Conservation (phyloP, 2,329 filamentous ascomycete species). For the Trichoderma harzianum region DNA sequence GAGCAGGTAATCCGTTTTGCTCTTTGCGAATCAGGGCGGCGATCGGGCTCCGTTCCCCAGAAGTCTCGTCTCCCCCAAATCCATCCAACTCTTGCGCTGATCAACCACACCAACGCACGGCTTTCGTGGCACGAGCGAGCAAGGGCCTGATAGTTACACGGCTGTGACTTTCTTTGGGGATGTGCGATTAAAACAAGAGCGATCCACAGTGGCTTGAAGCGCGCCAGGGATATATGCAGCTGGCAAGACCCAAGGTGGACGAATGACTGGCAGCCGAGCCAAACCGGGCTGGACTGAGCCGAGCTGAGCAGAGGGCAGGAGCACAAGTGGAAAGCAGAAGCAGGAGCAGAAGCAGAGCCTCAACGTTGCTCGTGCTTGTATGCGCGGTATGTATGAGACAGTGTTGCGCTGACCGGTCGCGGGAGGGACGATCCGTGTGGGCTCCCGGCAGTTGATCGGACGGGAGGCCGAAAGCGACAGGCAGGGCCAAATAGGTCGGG, state of each 20-base stretch:
- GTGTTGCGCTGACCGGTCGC: not conserved
- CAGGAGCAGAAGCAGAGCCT: not conserved
- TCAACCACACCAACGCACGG: conserved; percentile 33
- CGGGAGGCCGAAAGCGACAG: conserved; percentile 22
- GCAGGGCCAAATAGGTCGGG: conserved; percentile 26
- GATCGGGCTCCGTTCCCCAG: conserved; percentile 32
- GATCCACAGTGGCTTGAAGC: conserved; percentile 19
- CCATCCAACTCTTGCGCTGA: conserved; percentile 29
- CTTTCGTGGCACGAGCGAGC: conserved; percentile 31
- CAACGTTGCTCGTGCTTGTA: not conserved
- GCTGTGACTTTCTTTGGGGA: conserved; percentile 31
- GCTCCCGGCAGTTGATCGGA: conserved; percentile 27
- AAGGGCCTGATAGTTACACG: conserved; percentile 27
- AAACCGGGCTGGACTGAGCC: not conserved
- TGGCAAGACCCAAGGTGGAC: not conserved
- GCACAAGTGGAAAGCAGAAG: not conserved
- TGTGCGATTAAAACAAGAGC: conserved; percentile 20
- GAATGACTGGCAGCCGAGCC: not conserved
- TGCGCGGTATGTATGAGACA: not conserved
- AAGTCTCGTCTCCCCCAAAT: conserved; percentile 26
- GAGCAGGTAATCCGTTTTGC: conserved; percentile 3
- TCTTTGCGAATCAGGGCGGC: conserved; percentile 30
- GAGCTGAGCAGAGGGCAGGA: not conserved
- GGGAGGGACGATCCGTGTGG: conserved; percentile 24
- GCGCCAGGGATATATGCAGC: not conserved